Conservation (phyloP, 441 rosid genomes). For the Jatropha multifida region DNA sequence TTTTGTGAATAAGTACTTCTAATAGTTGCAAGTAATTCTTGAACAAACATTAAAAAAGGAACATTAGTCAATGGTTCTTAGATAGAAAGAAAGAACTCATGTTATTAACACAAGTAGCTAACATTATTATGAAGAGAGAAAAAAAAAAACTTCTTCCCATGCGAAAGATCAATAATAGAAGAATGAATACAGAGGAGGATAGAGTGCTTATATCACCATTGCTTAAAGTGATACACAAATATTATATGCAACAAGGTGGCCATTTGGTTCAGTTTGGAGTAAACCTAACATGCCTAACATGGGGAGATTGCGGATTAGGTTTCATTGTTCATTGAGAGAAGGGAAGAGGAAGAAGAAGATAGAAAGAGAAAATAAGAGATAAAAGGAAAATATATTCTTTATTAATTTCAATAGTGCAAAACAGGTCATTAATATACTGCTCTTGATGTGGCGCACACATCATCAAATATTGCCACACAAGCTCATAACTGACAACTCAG, state of each 20-base stretch:
- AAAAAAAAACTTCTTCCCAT: not conserved
- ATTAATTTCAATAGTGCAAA: too few species aligned
- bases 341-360: too few species aligned
- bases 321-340: too few species aligned
- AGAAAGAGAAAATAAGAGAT: too few species aligned
- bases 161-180: not conserved
- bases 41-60: not conserved
- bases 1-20: not conserved
- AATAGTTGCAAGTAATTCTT: not conserved
- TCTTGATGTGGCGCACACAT: too few species aligned
- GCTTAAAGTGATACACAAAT: not conserved
- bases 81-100: not conserved
- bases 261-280: too few species aligned
- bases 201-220: not conserved
- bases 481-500: too few species aligned
- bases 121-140: not conserved
- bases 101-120: not conserved
- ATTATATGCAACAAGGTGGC: not conserved
- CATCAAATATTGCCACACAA: too few species aligned
- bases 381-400: too few species aligned
- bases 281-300: too few species aligned
- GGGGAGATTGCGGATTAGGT: too few species aligned
- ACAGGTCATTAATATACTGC: too few species aligned
- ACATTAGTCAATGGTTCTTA: not conserved
- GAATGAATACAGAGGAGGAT: not conserved